A percentile compares a stretch with the other conserved stretches of the same genome.
These are phyloP conservation scores for Primulina tabacum DNA, from an alignment of 257 asterid species.

Conservation along the genomic window DNA sequence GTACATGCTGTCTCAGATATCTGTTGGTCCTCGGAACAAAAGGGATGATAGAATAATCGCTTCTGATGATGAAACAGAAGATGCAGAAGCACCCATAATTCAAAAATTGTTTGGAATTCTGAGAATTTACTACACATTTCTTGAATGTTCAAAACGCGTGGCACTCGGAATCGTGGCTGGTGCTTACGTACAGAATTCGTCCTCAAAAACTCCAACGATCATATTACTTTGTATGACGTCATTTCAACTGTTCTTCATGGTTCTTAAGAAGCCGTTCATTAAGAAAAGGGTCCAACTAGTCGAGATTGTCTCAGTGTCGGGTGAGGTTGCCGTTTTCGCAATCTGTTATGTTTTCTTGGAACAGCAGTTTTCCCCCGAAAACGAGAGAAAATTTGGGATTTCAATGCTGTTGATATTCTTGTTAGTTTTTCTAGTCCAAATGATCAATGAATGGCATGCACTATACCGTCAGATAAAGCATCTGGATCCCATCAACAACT, in stretches of 20 bases:
- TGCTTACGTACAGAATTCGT: constrained; percentile 52
- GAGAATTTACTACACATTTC: constrained; percentile 76
- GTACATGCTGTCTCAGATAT: constrained; percentile 87
- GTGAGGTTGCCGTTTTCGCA: constrained; percentile 55
- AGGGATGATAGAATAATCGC: constrained; percentile 58
- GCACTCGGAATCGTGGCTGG: constrained; percentile 67
- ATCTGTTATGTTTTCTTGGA: constrained; percentile 50
- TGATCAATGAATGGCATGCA: constrained; percentile 59
- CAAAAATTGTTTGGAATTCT: constrained; percentile 86
- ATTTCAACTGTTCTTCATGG: constrained; percentile 87
- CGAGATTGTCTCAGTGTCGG: constrained; percentile 63
- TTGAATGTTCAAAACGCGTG: constrained; percentile 58
- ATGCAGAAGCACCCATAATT: constrained; percentile 87
- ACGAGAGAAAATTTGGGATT: constrained; percentile 56
- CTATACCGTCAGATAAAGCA: constrained; percentile 53
- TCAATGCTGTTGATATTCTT: constrained; percentile 56
- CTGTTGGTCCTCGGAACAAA: constrained; percentile 45
- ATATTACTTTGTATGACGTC: constrained; percentile 55
- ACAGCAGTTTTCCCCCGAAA: constrained; percentile 34
- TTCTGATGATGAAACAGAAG: constrained; percentile 90
- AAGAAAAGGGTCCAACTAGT: constrained; percentile 75
- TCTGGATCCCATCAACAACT: constrained; percentile 53
- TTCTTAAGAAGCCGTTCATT: constrained; percentile 92
- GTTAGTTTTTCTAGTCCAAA: constrained; percentile 43
- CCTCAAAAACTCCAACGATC: constrained; percentile 49